Evolutionary conservation across 257 asterid genomes (phyloP), one percentile per base, ranked within the genome.

Genomic region (Solanum neorickii): DNA sequence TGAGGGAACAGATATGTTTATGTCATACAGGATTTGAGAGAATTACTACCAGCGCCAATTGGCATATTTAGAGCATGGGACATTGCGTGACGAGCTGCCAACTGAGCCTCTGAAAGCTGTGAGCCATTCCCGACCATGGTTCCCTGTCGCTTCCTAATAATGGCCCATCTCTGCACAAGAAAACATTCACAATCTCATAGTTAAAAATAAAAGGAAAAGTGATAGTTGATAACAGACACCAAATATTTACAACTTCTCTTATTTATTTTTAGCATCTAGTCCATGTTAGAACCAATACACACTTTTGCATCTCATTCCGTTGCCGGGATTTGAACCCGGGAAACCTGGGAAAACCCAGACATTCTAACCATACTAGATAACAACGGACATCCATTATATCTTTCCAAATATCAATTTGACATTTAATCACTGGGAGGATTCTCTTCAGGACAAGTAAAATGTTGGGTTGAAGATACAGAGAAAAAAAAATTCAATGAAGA

Each of bases 141-240:
- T 77, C 92, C 93, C 86, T 93, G 92, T 76, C 91, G 91, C 88
- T 93, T 96, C 90, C 89, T 91, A 83, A 95, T 92, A 93, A 23
- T 87, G 80, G 90, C 83, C 99, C 99, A 94, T 90, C 98, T 94
- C 99, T 96, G 95, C 91, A 85, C 84, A 92, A 52, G 31, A 41
- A 46, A 49, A 80, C 65, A 49, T 29, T 80, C 69, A 47, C 78
- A 46, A 44, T 29, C 66, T 41, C 74, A 33, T n/a, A 23, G 84
- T 86, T 73, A 86, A 70, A 86, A 86, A 70, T 70, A 86, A 41
- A 86, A 49, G 20, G 59, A 44, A 49, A 33, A 72, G 73, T 29
- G 49, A 73, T 10, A 31, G 73, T 49, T 18, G 68, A 29, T 10
- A 80, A 80, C 44, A 47, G 25, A 76, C 84, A 75, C 31, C 25